Base-by-base conservation (phyloP, 78 protist species). In the Speleostelium caveatum region DNA sequence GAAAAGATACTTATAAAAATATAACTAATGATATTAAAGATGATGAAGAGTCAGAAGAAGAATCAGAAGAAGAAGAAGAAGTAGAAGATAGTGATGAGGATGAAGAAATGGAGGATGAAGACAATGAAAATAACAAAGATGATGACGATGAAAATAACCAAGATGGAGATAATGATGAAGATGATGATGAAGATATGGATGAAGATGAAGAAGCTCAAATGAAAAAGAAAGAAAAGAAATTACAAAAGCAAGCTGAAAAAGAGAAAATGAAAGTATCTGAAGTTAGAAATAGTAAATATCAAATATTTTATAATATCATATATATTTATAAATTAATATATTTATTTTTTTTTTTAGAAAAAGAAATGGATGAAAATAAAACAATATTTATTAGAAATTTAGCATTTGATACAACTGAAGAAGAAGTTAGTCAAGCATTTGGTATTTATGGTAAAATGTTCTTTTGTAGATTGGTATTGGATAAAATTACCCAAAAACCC, bases 301-400 rank as follows among this genome's bases (percentile, higher is more conserved):
- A 6, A 55, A 22, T 2, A 68, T 14, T 42, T 28, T 4, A 61
- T 61, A 17, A 4, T 28, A 61, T 6, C 63, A 58, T 28, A 38
- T 28, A 28, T 7, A 33, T 19, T 22, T 74, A 26, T 41, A 30
- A 33, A 22, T 35, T 4, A 10, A 19, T 17, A 19, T 45, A 0
- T 67, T 32, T 67, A 6, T 24, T 21, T 26, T 53, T n/a, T 28
- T 12, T 35, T 65, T n/a, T 59, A 71, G 90, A 67, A 55, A 73
- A 74, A 62, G 93, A 86, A 68, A 59, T 75, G 32, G 75, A 49
- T 1, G 93, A 75, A 58, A 55, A 42, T 17, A 83, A 69, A 69
- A 83, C 91, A 39, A 51, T 83, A 32, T 83, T 83, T 60, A 83
- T 83, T 69, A 67, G 91, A 69, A 83, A 83, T 83, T 69, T 83